These are phyloP conservation scores for Pestalotiopsis sp. DNA, from an alignment of 2,329 filamentous ascomycete genomes.

Conservation along the genomic window DNA sequence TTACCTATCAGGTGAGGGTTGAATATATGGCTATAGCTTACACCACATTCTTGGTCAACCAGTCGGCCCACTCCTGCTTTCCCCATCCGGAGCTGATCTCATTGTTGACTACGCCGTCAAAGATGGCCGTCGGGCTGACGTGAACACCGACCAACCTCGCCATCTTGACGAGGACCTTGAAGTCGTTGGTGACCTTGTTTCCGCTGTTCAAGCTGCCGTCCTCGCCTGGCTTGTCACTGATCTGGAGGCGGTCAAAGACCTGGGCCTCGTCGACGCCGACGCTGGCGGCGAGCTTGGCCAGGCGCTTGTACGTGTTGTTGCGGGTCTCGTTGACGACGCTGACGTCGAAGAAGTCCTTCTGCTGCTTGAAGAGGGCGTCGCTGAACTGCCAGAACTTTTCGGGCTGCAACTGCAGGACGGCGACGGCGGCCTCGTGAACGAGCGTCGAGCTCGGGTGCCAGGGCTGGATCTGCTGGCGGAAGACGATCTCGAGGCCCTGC, in stretches of 20 bases:
- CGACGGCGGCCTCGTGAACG: conserved; percentile 80
- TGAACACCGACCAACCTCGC: conserved; percentile 80
- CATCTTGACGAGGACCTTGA: conserved; percentile 83
- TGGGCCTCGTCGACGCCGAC: conserved; percentile 72
- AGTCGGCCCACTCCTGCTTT: conserved; percentile 82
- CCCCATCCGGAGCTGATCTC: conserved; percentile 81
- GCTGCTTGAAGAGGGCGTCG: conserved; percentile 63
- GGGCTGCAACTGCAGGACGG: conserved; percentile 72
- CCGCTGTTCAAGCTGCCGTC: conserved; percentile 76
- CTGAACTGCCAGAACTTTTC: conserved; percentile 81
- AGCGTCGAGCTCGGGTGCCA: conserved; percentile 87
- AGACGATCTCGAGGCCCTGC: conserved; percentile 70
- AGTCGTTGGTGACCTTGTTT: conserved; percentile 80
- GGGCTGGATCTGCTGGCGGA: conserved; percentile 90
- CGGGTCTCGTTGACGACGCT: conserved; percentile 81
- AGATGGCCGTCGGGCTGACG: conserved; percentile 87
- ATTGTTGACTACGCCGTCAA: conserved; percentile 81
- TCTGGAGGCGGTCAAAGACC: conserved; percentile 69
- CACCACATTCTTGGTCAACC: conserved; percentile 63
- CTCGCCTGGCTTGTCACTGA: conserved; percentile 66
- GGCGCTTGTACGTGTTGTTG: conserved; percentile 79
- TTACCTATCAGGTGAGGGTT: not conserved
- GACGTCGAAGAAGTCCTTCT: conserved; percentile 82
- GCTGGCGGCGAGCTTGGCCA: conserved; percentile 73
- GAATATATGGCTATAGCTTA: conserved; percentile 25